Evolutionary conservation across 2,329 filamentous ascomycete species (phyloP), one percentile per base, ranked within the genome.

Genomic region (Amauroascus niger): DNA sequence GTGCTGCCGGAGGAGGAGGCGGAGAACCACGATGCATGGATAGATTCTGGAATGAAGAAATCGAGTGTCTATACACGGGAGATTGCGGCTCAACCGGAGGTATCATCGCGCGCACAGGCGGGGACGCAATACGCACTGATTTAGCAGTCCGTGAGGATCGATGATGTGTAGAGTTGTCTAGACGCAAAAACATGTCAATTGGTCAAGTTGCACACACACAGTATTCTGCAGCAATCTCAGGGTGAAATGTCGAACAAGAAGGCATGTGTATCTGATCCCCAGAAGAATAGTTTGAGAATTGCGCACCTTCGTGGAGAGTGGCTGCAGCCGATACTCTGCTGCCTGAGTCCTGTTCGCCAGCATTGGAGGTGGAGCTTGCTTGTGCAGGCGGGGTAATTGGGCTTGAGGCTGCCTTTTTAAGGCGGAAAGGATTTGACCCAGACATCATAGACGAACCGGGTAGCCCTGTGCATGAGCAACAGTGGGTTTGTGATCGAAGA

Each of bases 351-450:
- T 1, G 46, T 13, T 40, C 24, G 20, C 9, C 30, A 5, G 6
- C 14, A 6, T 41, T 32, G 46, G 37, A 14, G 13, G 16, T 18
- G 45, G 22, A 26, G 47, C 40, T 24, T 56, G 52, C 53, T 58
- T 59, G 59, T 56, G 33, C 16, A 58, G 59, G 54, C 49, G 52
- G 50, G 55, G 56, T 24, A 44, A 37, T 55, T 52, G 55, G 61
- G 62, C 65, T 61, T 63, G 67, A 62, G 55, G 63, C 63, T 58
- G 63, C 56, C 55, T 68, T 69, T 61, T 64, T 73, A 69, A 65
- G 69, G 67, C 74, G 73, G 67, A 76, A 76, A 64, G 74, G 73
- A 73, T 76, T 76, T 66, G 66, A 72, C 63, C 68, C 70, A 70
- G 71, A 71, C 71, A 74, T 74, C 62, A 65, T 64, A 64, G 61